Percentiles rank a stretch among this genome's conserved stretches.
Conservation (phyloP, 176 grass and related monocot species). For the Leersia perrieri region DNA sequence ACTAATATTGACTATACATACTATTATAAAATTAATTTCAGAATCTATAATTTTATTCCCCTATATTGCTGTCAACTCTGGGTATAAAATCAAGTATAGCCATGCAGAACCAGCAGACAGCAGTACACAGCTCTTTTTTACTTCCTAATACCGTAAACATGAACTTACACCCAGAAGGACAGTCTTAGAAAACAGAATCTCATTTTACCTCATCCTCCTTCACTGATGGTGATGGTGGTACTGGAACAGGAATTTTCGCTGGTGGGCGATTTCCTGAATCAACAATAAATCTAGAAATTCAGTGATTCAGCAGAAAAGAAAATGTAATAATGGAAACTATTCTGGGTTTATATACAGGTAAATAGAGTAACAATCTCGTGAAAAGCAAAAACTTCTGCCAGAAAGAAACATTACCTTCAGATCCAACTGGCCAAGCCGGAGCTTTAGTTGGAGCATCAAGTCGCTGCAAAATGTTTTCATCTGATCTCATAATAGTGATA, state of each 20-base stretch:
- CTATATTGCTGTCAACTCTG: slow-evolving; percentile 6
- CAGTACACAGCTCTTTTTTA: background rate
- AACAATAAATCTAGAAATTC: slow-evolving; percentile 28
- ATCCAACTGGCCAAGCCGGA: slow-evolving; percentile 93
- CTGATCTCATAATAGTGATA: slow-evolving; percentile 89
- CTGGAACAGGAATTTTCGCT: slow-evolving; percentile 86
- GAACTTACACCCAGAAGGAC: background rate
- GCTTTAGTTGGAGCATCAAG: slow-evolving; percentile 94
- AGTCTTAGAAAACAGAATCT: slow-evolving; percentile 14
- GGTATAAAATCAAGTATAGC: slow-evolving; percentile 12
- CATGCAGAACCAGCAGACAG: slow-evolving; percentile 1
- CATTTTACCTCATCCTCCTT: slow-evolving; percentile 70
- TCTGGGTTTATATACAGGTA: background rate
- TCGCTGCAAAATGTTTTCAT: slow-evolving; percentile 68
- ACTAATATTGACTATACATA: background rate
- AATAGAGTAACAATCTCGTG: background rate
- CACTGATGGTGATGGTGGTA: slow-evolving; percentile 69
- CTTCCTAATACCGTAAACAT: background rate
- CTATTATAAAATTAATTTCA: background rate
- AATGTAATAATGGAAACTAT: slow-evolving; percentile 13
- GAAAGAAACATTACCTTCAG: slow-evolving; percentile 62
- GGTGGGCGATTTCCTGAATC: slow-evolving; percentile 72
- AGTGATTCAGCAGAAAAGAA: background rate
- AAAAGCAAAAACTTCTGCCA: background rate
- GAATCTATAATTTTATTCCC: background rate